A percentile compares a stretch with the other conserved stretches of the same genome.
phyloP scores from a whole-genome alignment of 495 filamentous ascomycete species.

The Neohortaea acidophila region DNA sequence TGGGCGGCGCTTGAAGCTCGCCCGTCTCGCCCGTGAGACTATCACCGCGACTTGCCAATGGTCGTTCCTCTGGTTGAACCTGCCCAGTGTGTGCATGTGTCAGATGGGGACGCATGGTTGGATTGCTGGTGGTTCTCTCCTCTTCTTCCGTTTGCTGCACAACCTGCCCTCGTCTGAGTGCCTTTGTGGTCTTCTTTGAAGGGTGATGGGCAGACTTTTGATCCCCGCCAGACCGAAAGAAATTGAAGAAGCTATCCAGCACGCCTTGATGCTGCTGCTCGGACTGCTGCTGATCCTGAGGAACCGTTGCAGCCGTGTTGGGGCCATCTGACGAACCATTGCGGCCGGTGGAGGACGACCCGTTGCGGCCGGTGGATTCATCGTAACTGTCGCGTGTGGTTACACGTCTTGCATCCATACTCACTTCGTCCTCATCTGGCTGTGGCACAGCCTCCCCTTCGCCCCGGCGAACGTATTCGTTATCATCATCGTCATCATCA shows the following conservation, averaged over 20 bases:
- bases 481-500: conserved; percentile 16
- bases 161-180: conserved; percentile 25
- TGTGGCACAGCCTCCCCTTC: conserved; percentile 38
- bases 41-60: conserved; percentile 30
- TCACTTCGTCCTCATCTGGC: conserved; percentile 30
- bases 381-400: conserved; percentile 6
- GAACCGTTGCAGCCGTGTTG: background rate
- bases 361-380: background rate
- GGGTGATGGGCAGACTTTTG: background rate
- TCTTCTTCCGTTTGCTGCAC: conserved; percentile 11
- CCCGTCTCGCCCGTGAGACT: conserved; percentile 25
- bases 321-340: background rate
- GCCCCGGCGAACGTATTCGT: conserved; percentile 6
- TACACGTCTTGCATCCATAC: conserved; percentile 5
- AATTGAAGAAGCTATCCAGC: conserved; percentile 23
- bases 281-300: background rate
- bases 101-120: conserved; percentile 12
- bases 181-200: conserved; percentile 24
- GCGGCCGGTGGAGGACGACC: background rate
- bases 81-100: conserved; percentile 10
- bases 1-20: conserved; percentile 48
- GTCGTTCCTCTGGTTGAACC: conserved; percentile 16
- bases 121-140: conserved; percentile 11
- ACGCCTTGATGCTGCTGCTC: conserved; percentile 15
- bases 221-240: conserved; percentile 18